phyloP scores from a whole-genome alignment of 352 stramenopile species.

The Pythium utonaiense region DNA sequence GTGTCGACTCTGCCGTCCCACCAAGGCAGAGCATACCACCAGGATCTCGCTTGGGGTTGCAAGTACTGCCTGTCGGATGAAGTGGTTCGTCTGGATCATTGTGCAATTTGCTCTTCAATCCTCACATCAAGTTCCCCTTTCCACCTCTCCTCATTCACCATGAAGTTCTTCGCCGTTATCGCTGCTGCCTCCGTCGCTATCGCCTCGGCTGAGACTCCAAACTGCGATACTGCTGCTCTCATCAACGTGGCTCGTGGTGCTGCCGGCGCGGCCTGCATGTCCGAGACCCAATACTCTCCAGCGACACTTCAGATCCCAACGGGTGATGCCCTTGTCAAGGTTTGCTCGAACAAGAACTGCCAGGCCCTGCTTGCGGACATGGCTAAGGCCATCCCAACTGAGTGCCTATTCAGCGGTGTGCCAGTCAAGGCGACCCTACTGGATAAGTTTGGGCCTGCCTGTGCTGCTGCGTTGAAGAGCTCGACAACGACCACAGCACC shows the following conservation, averaged over 20 bases:
- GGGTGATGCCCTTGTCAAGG: slow-evolving; percentile 3
- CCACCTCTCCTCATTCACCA: neutral
- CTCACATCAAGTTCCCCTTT: neutral
- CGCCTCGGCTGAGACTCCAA: neutral
- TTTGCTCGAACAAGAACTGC: slow-evolving; percentile 25
- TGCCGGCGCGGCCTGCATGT: neutral
- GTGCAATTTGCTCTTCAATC: neutral
- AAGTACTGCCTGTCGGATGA: no score
- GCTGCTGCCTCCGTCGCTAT: slow-evolving; percentile 3
- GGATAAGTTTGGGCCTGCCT: slow-evolving; percentile 1
- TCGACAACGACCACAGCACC: no score
- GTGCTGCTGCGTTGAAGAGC: neutral
- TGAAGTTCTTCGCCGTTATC: slow-evolving; percentile 17
- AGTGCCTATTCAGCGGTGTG: slow-evolving; percentile 6
- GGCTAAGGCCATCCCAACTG: slow-evolving; percentile 1
- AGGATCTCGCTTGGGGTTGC: no score
- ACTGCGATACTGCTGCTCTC: neutral
- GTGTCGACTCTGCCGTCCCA: no score
- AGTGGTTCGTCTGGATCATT: no score
- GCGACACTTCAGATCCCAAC: slow-evolving; percentile 5
- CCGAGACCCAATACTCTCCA: neutral
- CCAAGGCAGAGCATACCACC: no score
- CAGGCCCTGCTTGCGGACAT: slow-evolving; percentile 16
- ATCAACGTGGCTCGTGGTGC: neutral
- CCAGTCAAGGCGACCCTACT: slow-evolving; percentile 6